Conservation (phyloP, 2,329 filamentous ascomycete species). For the Talaromyces sp. region DNA sequence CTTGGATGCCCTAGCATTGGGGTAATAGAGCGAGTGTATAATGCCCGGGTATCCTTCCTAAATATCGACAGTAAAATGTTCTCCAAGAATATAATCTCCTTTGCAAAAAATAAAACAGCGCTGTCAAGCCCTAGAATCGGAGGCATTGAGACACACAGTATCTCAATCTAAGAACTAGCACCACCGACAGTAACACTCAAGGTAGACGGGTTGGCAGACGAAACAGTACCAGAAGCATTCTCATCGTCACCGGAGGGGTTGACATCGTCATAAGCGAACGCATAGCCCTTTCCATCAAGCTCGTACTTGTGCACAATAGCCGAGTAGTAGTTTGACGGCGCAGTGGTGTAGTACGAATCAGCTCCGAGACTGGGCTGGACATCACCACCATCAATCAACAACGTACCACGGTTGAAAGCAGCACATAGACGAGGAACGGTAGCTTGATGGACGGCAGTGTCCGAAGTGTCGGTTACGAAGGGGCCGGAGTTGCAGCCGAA, state of each 20-base stretch:
- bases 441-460: constrained; percentile 43
- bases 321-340: constrained; percentile 44
- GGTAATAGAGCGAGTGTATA: constrained; percentile 9
- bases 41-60: neutral
- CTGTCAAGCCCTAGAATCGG: neutral
- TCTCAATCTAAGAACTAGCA: neutral
- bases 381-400: constrained; percentile 47
- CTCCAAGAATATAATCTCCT: no score
- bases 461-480: constrained; percentile 37
- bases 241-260: constrained; percentile 55
- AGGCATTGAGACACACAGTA: neutral
- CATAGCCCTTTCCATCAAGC: constrained; percentile 59
- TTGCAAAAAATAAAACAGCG: neutral
- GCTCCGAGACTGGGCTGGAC: constrained; percentile 41
- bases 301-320: constrained; percentile 58
- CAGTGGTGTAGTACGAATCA: constrained; percentile 4
- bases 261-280: constrained; percentile 67
- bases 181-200: constrained; percentile 51
- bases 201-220: constrained; percentile 44
- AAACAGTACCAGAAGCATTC: constrained; percentile 47
- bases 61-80: neutral
- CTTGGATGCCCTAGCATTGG: neutral
- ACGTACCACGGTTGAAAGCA: constrained; percentile 49
- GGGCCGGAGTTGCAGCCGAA: constrained; percentile 52
- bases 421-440: constrained; percentile 51